A percentile compares a stretch with the other conserved stretches of the same genome.
Evolutionary conservation across 805 yeast species (phyloP).

Genomic region (Kluyveromyces starmeri): DNA sequence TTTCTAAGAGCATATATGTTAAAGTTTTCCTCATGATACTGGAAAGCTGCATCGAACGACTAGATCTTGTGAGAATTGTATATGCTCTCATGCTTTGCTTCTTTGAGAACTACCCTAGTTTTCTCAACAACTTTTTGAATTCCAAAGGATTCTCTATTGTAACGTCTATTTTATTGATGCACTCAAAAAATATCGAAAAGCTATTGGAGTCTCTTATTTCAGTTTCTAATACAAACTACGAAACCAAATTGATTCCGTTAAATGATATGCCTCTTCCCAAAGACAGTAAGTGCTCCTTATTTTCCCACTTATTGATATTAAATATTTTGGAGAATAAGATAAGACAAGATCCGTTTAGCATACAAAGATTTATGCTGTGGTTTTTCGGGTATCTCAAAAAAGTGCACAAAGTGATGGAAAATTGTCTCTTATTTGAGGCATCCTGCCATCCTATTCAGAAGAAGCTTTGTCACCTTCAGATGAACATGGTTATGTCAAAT

Average conservation of each 20-base stretch:
- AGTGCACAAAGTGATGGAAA: slow-evolving; percentile 24
- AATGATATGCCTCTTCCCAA: neutral
- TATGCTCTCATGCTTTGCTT: slow-evolving; percentile 11
- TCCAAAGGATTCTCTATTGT: slow-evolving; percentile 53
- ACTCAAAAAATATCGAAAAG: slow-evolving; percentile 17
- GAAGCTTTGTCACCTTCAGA: slow-evolving; percentile 22
- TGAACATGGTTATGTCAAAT: slow-evolving; percentile 27
- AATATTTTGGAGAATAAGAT: slow-evolving; percentile 31
- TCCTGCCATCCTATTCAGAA: slow-evolving; percentile 16
- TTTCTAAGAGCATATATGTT: slow-evolving; percentile 1
- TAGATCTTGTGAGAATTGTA: slow-evolving; percentile 36
- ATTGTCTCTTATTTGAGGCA: slow-evolving; percentile 27
- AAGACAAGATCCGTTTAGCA: slow-evolving; percentile 12
- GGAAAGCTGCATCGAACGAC: slow-evolving; percentile 46
- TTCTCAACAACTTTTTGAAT: slow-evolving; percentile 36
- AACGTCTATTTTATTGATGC: slow-evolving; percentile 42
- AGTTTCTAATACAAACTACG: neutral
- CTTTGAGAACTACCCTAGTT: slow-evolving; percentile 30
- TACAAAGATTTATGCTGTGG: slow-evolving; percentile 22
- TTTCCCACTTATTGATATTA: slow-evolving; percentile 15
- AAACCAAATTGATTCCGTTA: neutral
- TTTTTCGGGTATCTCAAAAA: slow-evolving; percentile 18
- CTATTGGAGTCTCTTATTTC: neutral
- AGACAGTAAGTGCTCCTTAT: neutral
- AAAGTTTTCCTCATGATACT: slow-evolving; percentile 22